phyloP scores from a whole-genome alignment of 805 yeast genomes.

The Cyberlindnera xishuangbannaensis region DNA sequence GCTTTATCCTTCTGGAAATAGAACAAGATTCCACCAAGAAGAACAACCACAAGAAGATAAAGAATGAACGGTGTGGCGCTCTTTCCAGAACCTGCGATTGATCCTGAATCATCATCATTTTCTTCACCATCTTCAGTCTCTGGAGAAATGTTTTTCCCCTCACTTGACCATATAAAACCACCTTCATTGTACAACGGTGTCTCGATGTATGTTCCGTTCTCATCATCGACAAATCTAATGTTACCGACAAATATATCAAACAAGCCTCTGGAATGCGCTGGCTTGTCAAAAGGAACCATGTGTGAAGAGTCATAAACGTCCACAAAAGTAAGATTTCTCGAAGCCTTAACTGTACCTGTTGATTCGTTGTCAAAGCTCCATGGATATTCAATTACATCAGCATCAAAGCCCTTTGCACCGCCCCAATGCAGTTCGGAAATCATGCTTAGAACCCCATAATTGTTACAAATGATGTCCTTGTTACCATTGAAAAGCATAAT shows the following conservation, averaged over 20 bases:
- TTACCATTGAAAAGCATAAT: constrained; percentile 81
- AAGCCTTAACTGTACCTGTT: constrained; percentile 45
- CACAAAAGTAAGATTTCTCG: constrained; percentile 71
- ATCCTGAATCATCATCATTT: constrained; percentile 2
- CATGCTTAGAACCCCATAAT: constrained; percentile 63
- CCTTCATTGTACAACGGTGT: constrained; percentile 21
- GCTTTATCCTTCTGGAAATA: constrained; percentile 16
- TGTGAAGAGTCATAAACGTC: constrained; percentile 76
- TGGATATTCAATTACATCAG: constrained; percentile 21
- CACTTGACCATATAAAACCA: constrained; percentile 7
- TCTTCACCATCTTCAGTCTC: constrained; percentile 1
- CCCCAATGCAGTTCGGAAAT: constrained; percentile 62
- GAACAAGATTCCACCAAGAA: constrained; percentile 17
- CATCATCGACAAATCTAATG: constrained; percentile 14
- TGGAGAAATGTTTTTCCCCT: not conserved
- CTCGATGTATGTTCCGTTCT: constrained; percentile 15
- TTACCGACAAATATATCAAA: constrained; percentile 42
- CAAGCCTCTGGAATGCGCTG: constrained; percentile 63
- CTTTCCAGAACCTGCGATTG: constrained; percentile 7
- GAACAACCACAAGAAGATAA: constrained; percentile 16
- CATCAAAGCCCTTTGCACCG: constrained; percentile 37
- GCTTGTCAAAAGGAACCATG: constrained; percentile 87
- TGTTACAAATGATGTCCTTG: constrained; percentile 84
- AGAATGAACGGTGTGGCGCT: constrained; percentile 21
- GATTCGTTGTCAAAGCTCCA: constrained; percentile 44